phyloP scores from a whole-genome alignment of 148 eudicot species.

The Selenicereus undatus region DNA sequence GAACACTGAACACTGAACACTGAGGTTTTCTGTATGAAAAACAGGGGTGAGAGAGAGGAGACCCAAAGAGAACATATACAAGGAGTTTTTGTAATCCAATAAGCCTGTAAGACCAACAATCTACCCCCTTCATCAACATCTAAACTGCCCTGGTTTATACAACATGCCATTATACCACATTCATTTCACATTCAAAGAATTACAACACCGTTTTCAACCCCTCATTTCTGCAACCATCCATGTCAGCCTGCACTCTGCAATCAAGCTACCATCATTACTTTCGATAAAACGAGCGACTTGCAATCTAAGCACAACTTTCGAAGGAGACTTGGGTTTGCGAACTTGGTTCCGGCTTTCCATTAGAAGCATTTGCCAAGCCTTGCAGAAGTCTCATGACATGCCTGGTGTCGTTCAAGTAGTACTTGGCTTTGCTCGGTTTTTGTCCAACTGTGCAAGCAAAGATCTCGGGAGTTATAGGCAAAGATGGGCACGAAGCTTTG shows the following conservation, averaged over 20 bases:
- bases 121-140: slow-evolving; percentile 22
- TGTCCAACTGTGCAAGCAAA: slow-evolving; percentile 73
- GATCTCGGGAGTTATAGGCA: slow-evolving; percentile 37
- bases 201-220: neutral
- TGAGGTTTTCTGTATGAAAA: slow-evolving; percentile 16
- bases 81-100: slow-evolving; percentile 13
- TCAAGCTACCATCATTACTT: neutral
- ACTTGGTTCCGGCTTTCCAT: slow-evolving; percentile 26
- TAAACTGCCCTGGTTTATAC: slow-evolving; percentile 13
- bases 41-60: slow-evolving; percentile 4
- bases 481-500: slow-evolving; percentile 26
- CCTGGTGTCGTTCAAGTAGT: slow-evolving; percentile 47
- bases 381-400: slow-evolving; percentile 47
- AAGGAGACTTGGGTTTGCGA: slow-evolving; percentile 33
- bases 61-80: slow-evolving; percentile 24
- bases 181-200: neutral
- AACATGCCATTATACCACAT: neutral
- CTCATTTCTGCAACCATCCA: slow-evolving; percentile 3
- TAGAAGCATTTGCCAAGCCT: slow-evolving; percentile 42
- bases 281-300: neutral
- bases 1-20: slow-evolving; percentile 5
- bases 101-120: neutral
- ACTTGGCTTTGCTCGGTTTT: slow-evolving; percentile 72
- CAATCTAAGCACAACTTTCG: slow-evolving; percentile 22
- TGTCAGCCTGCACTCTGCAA: neutral